phyloP scores from a whole-genome alignment of 75 land plant species.

The Larix kaempferi region DNA sequence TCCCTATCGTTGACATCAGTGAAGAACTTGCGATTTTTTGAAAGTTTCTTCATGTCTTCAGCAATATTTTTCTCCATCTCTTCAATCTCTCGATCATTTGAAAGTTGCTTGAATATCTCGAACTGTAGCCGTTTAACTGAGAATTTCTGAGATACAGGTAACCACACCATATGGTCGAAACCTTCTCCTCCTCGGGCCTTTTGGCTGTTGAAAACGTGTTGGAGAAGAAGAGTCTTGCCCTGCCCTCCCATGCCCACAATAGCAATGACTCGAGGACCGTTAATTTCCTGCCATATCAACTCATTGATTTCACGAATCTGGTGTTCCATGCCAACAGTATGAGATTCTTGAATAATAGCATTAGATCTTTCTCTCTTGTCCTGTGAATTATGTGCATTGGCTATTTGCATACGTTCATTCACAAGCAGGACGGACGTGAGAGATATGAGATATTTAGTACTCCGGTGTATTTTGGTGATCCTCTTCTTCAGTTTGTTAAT shows the following conservation, averaged over 20 bases:
- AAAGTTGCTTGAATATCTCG: background rate
- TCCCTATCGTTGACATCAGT: too few relatives aligned
- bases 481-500: background rate
- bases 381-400: too few relatives aligned
- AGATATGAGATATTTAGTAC: background rate
- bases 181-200: background rate
- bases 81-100: too few relatives aligned
- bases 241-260: slow-evolving; percentile 4
- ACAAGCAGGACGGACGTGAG: background rate
- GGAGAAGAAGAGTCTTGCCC: slow-evolving; percentile 1
- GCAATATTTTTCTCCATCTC: too few relatives aligned
- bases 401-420: background rate
- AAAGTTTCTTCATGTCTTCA: background rate
- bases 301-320: background rate
- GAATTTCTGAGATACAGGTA: background rate
- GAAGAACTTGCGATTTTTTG: too few relatives aligned
- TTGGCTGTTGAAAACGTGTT: background rate
- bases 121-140: background rate
- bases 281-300: background rate
- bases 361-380: background rate
- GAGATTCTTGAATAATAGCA: background rate
- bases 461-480: background rate
- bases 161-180: background rate
- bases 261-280: background rate
- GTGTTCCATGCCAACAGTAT: background rate